Evolutionary conservation across 371 early-diverging fungal species (phyloP).

Genomic region (Syncephalastrum monosporum): DNA sequence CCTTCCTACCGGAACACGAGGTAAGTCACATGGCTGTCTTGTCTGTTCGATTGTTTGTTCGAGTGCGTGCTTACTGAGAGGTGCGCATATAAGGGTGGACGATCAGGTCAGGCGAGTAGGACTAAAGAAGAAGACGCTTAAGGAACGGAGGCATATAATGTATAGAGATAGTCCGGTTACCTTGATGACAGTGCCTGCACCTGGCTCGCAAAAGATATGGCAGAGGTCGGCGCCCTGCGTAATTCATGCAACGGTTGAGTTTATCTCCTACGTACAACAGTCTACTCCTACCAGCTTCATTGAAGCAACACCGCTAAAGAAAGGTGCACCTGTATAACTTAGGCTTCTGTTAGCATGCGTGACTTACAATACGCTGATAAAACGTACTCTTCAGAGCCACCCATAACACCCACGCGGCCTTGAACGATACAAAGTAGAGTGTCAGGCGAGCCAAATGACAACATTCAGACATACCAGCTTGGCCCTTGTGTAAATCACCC

Average conservation of each 20-base stretch:
- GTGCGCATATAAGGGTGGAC: slow-evolving; percentile 64
- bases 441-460: too few species aligned
- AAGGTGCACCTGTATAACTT: slow-evolving; percentile 94
- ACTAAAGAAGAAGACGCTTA: slow-evolving; percentile 19
- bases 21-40: neutral
- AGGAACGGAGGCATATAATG: neutral
- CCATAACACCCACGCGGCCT: slow-evolving; percentile 71
- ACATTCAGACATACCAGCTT: slow-evolving; percentile 60
- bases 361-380: neutral
- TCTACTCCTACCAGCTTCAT: slow-evolving; percentile 65
- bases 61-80: slow-evolving; percentile 21
- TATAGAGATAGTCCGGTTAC: slow-evolving; percentile 18
- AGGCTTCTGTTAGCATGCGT: slow-evolving; percentile 6
- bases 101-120: slow-evolving; percentile 64
- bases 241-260: neutral
- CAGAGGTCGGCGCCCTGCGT: slow-evolving; percentile 88
- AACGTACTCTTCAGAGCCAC: slow-evolving; percentile 77
- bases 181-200: slow-evolving; percentile 80
- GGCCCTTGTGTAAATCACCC: slow-evolving; percentile 78
- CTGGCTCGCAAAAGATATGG: slow-evolving; percentile 86
- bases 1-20: slow-evolving; percentile 12
- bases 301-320: slow-evolving; percentile 80
- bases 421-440: neutral
- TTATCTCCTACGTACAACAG: too few species aligned
- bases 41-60: too few species aligned